Evolutionary conservation across 164 flowering plant species (phyloP), one percentile per base, ranked within the genome.

Genomic region (Magnolia officinalis): DNA sequence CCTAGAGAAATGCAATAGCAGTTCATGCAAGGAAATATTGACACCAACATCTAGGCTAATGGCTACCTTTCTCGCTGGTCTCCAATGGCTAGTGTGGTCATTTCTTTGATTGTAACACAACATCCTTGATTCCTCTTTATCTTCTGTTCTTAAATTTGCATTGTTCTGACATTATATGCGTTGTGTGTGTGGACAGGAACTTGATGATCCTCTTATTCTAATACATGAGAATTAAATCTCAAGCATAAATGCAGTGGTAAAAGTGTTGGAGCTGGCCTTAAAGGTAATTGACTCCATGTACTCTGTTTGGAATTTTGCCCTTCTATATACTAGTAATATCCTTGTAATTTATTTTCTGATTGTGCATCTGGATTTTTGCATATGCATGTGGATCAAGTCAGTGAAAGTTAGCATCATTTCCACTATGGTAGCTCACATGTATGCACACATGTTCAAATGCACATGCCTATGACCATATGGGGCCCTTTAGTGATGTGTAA

Each of bases 191-290:
- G 65, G 8, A 6, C 90, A 95, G 98, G 98, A 95, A 84, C 76
- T 95, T 72, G 98, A 95, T 9, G 90, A 93, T 80, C 97, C 97
- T 70, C 88, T 95, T n/a, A 92, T 95, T 76, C 77, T 95, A 29
- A 85, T 95, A 67, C 93, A 95, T 70, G 98, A 93, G 88, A 93
- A 95, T 86, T 93, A 93, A 80, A 90, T 95, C 16, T 85, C 94
- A 61, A 91, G 83, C 81, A 63, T 92, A 64, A 90, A 85, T 90
- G 88, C 97, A 76, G 83, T 92, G 18, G 91, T 96, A 29, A 96
- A 91, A 87, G 95, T 91, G 6, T 77, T 95, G 20, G 98, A 95
- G 76, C 65, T 95, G 84, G 98, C 99, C 31, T 71, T 93, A 82
- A 91, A 93, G 98, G 98, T 95, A 80, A 73, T 24, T 10, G 24